Conservation (phyloP, 768 basidiomycete genomes). For the Termitomyces sp. region DNA sequence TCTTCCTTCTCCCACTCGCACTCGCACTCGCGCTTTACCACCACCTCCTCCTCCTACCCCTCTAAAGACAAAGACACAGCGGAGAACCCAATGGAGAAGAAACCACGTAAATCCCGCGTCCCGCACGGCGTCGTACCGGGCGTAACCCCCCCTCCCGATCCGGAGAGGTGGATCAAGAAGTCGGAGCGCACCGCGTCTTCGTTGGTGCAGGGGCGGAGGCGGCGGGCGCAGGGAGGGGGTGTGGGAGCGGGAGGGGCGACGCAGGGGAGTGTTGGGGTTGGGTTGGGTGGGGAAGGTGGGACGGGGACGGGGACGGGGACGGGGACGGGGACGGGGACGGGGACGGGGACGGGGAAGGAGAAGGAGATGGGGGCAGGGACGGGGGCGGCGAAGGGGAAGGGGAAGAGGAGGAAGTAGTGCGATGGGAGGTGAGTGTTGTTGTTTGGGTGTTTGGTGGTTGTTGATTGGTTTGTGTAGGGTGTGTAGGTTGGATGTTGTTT, state of each 20-base stretch:
- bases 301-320: not conserved
- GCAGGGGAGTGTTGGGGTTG: slow-evolving; percentile 48
- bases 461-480: too few species aligned
- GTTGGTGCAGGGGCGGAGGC: slow-evolving; percentile 53
- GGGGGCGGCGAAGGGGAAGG: not conserved
- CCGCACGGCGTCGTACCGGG: slow-evolving; percentile 77
- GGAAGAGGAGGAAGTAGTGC: not conserved
- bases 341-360: not conserved
- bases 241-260: slow-evolving; percentile 58
- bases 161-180: slow-evolving; percentile 89
- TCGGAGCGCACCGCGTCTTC: slow-evolving; percentile 69
- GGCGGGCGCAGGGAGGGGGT: slow-evolving; percentile 29
- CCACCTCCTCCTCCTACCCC: too few species aligned
- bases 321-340: too few species aligned
- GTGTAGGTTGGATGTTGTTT: too few species aligned
- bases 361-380: too few species aligned
- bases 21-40: too few species aligned
- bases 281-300: not conserved
- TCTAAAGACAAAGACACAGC: too few species aligned
- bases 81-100: slow-evolving; percentile 30
- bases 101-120: slow-evolving; percentile 63
- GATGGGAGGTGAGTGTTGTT: too few species aligned
- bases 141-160: slow-evolving; percentile 80
- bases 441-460: too few species aligned
- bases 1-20: too few species aligned